A percentile compares a stretch with the other conserved stretches of the same genome.
Evolutionary conservation across 192 early-diverging fungal species (phyloP).

Genomic region (Oehlia diaphana): DNA sequence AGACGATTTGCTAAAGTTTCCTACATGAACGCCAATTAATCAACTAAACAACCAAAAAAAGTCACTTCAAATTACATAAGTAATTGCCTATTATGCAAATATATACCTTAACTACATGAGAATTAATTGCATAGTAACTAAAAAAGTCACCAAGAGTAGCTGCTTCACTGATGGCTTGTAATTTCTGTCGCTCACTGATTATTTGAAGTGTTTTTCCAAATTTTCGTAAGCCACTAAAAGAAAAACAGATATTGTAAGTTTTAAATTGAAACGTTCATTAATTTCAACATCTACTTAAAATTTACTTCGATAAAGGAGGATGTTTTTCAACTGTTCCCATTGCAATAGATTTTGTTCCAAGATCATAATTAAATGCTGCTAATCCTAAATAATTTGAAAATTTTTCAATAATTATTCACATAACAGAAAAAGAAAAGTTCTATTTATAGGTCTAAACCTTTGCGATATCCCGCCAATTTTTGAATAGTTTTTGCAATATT

Average conservation of each 20-base stretch:
- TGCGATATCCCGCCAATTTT: slow-evolving; percentile 24
- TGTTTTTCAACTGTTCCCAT: slow-evolving; percentile 28
- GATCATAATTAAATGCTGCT: slow-evolving; percentile 2
- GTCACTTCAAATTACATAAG: background rate
- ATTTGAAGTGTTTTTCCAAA: slow-evolving; percentile 28
- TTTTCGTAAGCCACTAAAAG: slow-evolving; percentile 20
- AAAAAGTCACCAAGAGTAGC: slow-evolving; percentile 28
- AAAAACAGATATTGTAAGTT: background rate
- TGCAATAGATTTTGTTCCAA: slow-evolving; percentile 19
- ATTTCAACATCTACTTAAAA: background rate
- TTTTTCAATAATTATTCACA: background rate
- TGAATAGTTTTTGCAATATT: slow-evolving; percentile 10
- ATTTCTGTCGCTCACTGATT: slow-evolving; percentile 35
- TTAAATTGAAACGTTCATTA: background rate
- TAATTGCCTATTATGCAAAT: background rate
- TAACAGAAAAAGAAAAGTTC: background rate
- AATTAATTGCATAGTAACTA: slow-evolving; percentile 28
- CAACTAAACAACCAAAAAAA: background rate
- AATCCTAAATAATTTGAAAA: slow-evolving; percentile 17
- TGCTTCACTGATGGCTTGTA: slow-evolving; percentile 37
- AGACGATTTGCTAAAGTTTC: slow-evolving; percentile 40
- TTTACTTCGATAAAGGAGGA: slow-evolving; percentile 27
- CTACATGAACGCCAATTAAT: background rate
- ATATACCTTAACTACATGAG: slow-evolving; percentile 25
- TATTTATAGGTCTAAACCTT: slow-evolving; percentile 5